Percentiles rank a stretch among this genome's conserved stretches.
These are phyloP conservation scores for Trichophyton benhamiae DNA, from an alignment of 2,329 filamentous ascomycete species.

Conservation along the genomic window DNA sequence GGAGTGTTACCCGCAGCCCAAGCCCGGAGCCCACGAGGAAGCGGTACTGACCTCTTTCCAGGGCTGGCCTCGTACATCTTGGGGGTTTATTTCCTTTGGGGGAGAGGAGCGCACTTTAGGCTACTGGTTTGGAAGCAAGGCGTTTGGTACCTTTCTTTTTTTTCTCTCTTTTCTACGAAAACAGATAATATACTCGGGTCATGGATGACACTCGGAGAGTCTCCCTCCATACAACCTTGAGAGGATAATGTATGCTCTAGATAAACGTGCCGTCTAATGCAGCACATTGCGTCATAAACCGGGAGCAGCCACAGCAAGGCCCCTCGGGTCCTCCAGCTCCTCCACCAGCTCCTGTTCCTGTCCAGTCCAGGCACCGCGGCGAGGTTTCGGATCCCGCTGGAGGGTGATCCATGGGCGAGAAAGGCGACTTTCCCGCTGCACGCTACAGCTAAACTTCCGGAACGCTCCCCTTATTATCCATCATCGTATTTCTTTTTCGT, in stretches of 20 bases:
- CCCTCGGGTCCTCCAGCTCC: too few relatives aligned
- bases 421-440: too few relatives aligned
- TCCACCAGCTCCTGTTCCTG: too few relatives aligned
- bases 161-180: too few relatives aligned
- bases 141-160: not conserved
- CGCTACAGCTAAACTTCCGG: not conserved
- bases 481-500: too few relatives aligned
- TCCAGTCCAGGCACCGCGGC: not conserved
- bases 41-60: conserved; percentile 36
- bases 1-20: conserved; percentile 69
- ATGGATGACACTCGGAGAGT: not conserved
- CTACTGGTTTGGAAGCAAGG: conserved; percentile 1
- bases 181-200: not conserved
- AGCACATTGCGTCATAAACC: not conserved
- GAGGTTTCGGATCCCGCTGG: not conserved
- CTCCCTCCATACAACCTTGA: not conserved
- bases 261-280: not conserved
- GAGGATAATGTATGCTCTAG: conserved; percentile 1
- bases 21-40: conserved; percentile 72
- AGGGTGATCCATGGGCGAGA: not conserved
- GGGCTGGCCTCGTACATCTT: not conserved
- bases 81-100: not conserved
- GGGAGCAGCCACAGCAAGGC: not conserved
- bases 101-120: not conserved
- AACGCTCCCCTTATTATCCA: too few relatives aligned